Base-by-base conservation (phyloP, 768 basidiomycete species). In the Rhodotorula graminis region DNA sequence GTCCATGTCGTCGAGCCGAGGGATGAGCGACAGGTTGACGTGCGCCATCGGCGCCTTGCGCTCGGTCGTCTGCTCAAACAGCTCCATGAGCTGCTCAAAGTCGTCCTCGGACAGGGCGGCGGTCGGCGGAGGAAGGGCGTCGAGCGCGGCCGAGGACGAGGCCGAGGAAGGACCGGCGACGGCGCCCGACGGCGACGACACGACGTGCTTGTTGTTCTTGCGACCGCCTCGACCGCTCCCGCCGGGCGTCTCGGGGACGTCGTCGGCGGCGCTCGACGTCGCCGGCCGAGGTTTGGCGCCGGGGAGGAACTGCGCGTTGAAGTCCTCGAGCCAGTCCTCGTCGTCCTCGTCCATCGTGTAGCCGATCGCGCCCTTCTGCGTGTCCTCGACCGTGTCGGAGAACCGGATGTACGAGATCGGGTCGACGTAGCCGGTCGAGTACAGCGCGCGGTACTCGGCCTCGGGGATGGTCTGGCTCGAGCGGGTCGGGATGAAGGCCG, bases 311-410 rank as follows among this genome's bases (percentile, higher is more conserved):
- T 40, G 47, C 11, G 76, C 67, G 77, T 97, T 96, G 79, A 92
- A 92, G 82, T 88, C 89, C 77, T 91, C 89, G 46, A 99, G 85
- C 95, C 95, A 99, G 74, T 90, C 90, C 78, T 90, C 88, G 83
- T 98, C 95, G 27, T 90, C 88, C 81, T 98, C 96, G 77, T 99
- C 95, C 90, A 97, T 91, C 75, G 87, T 91, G 79, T 98, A 97
- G 3, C 88, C 88, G 81, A 90, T 90, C 0, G 90, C 89, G 76
- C 89, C 87, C 76, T 84, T 83, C 42, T 75, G 77, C 29, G 78
- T 76, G 69, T 83, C 82, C 77, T 98, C 96, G 75, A 90, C 87
- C 7, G 90, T 92, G 77, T 90, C 87, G 15, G 92, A 93, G 47
- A 88, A 90, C 68, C 88, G 87, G 67, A 95, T 84, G 80, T 90